These are phyloP conservation scores for Bryoerythrophyllum caledonicum DNA, from an alignment of 225 moss, liverwort and hornwort species.

Conservation along the genomic window DNA sequence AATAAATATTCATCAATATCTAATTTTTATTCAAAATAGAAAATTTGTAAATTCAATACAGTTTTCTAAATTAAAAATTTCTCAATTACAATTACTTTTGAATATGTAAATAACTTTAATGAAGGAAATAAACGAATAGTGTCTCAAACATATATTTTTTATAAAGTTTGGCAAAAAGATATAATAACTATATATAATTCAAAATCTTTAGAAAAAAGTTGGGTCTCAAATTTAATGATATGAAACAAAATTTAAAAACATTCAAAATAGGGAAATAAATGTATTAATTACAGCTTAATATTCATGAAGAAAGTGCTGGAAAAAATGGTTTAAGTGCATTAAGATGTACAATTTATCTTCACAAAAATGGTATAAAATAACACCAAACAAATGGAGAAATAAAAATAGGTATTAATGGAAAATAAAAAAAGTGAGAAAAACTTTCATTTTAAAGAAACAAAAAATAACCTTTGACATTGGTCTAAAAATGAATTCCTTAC, in stretches of 20 bases:
- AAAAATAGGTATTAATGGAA: background rate
- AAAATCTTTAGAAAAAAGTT: background rate
- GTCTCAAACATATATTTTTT: background rate
- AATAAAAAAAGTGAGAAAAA: background rate
- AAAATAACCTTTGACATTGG: too few species aligned
- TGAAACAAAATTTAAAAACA: too few species aligned
- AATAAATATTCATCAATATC: background rate
- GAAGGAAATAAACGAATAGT: background rate
- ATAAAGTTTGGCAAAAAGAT: background rate
- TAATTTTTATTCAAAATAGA: background rate
- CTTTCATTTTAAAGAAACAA: background rate
- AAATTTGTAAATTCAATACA: background rate
- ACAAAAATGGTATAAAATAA: background rate
- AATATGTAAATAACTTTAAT: background rate
- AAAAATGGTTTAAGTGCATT: background rate
- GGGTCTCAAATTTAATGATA: too few species aligned
- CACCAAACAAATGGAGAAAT: background rate
- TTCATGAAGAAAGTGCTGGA: background rate
- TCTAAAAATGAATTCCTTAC: too few species aligned
- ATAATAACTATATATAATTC: background rate
- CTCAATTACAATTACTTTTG: background rate
- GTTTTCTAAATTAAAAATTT: background rate
- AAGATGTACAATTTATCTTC: background rate
- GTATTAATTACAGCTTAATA: background rate
- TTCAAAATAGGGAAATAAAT: background rate